Conservation (phyloP, 768 basidiomycete species). For the Agaricus subrufescens region DNA sequence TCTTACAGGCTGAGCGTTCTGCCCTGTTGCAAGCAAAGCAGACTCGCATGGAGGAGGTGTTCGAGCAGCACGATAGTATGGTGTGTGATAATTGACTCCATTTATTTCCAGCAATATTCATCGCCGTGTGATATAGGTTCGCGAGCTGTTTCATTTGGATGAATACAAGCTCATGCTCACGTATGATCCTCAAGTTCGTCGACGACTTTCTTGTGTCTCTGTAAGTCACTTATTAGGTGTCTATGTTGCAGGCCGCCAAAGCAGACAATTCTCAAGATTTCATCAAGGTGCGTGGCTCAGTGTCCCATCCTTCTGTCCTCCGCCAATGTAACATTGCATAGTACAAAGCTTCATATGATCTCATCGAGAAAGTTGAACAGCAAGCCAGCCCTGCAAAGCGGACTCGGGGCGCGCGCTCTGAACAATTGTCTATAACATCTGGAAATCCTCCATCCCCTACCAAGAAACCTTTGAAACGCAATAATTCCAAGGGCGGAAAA, state of each 20-base stretch:
- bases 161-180: conserved; percentile 69
- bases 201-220: neutral
- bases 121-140: conserved; percentile 43
- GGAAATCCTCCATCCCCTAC: conserved; percentile 16
- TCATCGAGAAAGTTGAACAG: conserved; percentile 44
- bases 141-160: conserved; percentile 88
- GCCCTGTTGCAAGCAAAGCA: conserved; percentile 57
- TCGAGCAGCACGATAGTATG: conserved; percentile 67
- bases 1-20: conserved; percentile 31
- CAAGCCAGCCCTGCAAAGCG: conserved; percentile 47
- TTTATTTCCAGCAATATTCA: neutral
- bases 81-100: conserved; percentile 39
- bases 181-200: conserved; percentile 69
- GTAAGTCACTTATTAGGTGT: conserved; percentile 4
- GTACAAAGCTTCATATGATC: conserved; percentile 62
- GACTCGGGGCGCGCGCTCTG: conserved; percentile 49
- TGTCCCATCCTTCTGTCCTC: conserved; percentile 7
- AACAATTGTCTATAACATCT: conserved; percentile 31
- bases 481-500: neutral
- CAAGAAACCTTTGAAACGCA: conserved; percentile 12
- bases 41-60: conserved; percentile 49
- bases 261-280: conserved; percentile 69
- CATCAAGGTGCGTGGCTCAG: conserved; percentile 48
- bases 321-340: conserved; percentile 19
- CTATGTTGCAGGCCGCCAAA: conserved; percentile 56